Evolutionary conservation across 2,329 filamentous ascomycete species (phyloP).

Genomic region (Penicillium glabrum): DNA sequence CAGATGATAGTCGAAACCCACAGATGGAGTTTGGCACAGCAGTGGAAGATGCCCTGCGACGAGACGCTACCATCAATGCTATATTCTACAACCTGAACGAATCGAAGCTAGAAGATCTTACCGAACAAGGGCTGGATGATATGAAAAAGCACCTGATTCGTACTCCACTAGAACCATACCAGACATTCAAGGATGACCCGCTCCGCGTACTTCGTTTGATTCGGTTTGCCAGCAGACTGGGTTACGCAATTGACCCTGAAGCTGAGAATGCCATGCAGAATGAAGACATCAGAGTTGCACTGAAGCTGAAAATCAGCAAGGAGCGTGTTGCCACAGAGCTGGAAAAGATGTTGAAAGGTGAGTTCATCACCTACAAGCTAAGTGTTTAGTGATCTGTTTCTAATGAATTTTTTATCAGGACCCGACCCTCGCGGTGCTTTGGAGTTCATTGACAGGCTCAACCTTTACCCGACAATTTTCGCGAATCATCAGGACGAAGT

Average conservation of each 20-base stretch:
- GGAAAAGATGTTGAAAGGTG: slow-evolving; percentile 85
- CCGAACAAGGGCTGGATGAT: slow-evolving; percentile 69
- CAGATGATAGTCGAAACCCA: slow-evolving; percentile 84
- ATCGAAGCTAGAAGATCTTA: slow-evolving; percentile 79
- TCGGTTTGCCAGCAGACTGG: slow-evolving; percentile 82
- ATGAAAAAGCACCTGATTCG: slow-evolving; percentile 71
- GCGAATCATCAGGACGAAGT: slow-evolving; percentile 48
- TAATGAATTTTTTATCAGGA: slow-evolving; percentile 21
- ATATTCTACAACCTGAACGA: slow-evolving; percentile 93
- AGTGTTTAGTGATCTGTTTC: not conserved
- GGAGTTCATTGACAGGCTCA: slow-evolving; percentile 39
- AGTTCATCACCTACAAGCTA: not conserved
- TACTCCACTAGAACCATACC: slow-evolving; percentile 81
- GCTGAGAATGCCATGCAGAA: slow-evolving; percentile 75
- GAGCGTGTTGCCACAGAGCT: slow-evolving; percentile 85
- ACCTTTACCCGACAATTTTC: slow-evolving; percentile 43
- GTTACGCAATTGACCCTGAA: slow-evolving; percentile 71
- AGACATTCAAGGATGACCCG: slow-evolving; percentile 94
- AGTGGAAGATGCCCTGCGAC: slow-evolving; percentile 81
- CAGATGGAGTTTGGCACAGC: slow-evolving; percentile 92
- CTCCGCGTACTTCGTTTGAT: slow-evolving; percentile 82
- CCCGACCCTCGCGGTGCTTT: slow-evolving; percentile 41
- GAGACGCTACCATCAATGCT: slow-evolving; percentile 92
- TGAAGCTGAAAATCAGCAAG: slow-evolving; percentile 87
- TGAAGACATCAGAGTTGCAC: slow-evolving; percentile 70